Percentiles rank a stretch among this genome's conserved stretches.
Evolutionary conservation across 331 rosid genomes (phyloP).

Genomic region (Quercus phellos): DNA sequence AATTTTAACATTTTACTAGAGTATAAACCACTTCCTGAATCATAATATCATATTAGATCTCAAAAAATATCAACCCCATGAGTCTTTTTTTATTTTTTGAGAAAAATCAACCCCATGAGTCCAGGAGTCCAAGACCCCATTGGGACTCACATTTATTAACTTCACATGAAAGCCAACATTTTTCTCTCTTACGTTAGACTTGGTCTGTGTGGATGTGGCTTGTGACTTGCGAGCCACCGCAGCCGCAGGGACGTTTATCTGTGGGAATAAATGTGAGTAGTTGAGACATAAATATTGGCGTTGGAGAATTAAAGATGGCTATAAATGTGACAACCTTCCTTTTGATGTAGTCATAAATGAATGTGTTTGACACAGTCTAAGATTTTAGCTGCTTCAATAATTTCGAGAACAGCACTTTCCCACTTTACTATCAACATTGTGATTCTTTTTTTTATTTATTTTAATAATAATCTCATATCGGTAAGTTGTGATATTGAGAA

Average conservation of each 20-base stretch:
- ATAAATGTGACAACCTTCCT: slow-evolving; percentile 23
- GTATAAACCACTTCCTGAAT: too few relatives aligned
- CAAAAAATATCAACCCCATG: too few relatives aligned
- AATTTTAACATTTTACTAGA: too few relatives aligned
- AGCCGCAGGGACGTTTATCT: neutral
- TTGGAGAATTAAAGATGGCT: neutral
- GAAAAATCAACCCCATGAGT: too few relatives aligned
- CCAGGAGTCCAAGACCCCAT: neutral
- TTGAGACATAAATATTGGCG: slow-evolving; percentile 13
- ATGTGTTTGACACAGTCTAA: neutral
- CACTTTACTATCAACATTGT: neutral
- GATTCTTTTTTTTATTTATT: neutral
- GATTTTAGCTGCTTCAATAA: neutral
- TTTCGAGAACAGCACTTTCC: neutral
- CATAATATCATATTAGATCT: too few relatives aligned
- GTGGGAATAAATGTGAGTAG: slow-evolving; percentile 32
- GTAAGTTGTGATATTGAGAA: accelerated
- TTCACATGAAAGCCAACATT: slow-evolving; percentile 30
- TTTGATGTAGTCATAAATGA: neutral
- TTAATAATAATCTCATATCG: accelerated
- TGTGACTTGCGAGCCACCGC: too few relatives aligned
- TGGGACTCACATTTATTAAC: slow-evolving; percentile 32
- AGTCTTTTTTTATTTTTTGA: too few relatives aligned
- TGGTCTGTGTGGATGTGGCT: too few relatives aligned
- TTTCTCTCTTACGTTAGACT: neutral